phyloP scores from a whole-genome alignment of 371 early-diverging fungal genomes.

The Mucor indicus region DNA sequence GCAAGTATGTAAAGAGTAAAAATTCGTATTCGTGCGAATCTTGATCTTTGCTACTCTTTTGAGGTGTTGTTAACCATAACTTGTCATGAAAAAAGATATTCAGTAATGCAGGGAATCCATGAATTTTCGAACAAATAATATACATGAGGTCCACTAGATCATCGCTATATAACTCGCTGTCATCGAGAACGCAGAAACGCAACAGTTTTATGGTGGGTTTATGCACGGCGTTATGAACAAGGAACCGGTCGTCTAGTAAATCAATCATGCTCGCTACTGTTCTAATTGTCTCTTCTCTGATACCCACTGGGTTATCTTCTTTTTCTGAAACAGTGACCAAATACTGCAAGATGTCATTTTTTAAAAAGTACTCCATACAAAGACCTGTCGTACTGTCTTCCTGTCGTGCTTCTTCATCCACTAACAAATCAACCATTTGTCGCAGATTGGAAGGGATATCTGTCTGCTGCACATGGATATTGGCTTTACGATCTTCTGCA shows the following conservation, averaged over 20 bases:
- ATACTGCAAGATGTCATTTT: conserved; percentile 73
- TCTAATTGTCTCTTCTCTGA: conserved; percentile 80
- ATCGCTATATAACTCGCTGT: conserved; percentile 72
- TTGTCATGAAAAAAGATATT: conserved; percentile 90
- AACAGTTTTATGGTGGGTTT: conserved; percentile 81
- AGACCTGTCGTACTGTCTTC: conserved; percentile 74
- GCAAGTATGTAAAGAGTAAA: conserved; percentile 79
- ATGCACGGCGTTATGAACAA: conserved; percentile 89
- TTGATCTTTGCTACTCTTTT: conserved; percentile 22
- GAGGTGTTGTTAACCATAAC: conserved; percentile 70
- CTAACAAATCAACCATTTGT: conserved; percentile 85
- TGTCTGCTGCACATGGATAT: conserved; percentile 68
- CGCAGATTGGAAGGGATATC: conserved; percentile 76
- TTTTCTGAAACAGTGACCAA: conserved; percentile 79
- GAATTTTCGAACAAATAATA: conserved; percentile 87
- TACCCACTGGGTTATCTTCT: conserved; percentile 79
- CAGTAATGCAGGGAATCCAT: conserved; percentile 83
- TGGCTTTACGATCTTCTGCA: conserved; percentile 52
- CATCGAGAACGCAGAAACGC: conserved; percentile 62
- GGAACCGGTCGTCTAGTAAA: conserved; percentile 81
- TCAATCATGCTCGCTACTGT: conserved; percentile 82
- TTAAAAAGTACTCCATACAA: conserved; percentile 91
- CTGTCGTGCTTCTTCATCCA: conserved; percentile 85
- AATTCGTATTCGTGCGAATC: conserved; percentile 74
- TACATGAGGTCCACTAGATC: conserved; percentile 88